Evolutionary conservation across 2,329 filamentous ascomycete species (phyloP).

Genomic region (Ophiostoma fasciatum): DNA sequence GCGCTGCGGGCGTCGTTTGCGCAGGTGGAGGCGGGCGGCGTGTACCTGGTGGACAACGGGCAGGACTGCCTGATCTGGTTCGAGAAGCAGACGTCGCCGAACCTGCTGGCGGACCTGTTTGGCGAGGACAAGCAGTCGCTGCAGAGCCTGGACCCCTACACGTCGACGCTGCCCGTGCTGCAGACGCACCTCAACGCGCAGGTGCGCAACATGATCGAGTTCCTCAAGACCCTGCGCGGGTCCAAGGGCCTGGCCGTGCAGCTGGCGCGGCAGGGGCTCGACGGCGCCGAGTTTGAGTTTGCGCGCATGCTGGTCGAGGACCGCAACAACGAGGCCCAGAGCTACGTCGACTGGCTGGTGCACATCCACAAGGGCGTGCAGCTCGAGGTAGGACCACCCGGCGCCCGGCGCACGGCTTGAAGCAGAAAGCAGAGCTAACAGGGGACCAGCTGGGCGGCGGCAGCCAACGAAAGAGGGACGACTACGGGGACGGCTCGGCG

Average conservation of each 20-base stretch:
- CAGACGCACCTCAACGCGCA: constrained; percentile 91
- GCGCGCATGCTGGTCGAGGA: constrained; percentile 84
- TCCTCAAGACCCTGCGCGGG: constrained; percentile 63
- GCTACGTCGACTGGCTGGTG: constrained; percentile 97
- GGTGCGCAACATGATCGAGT: constrained; percentile 84
- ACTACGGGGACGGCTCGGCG: constrained; percentile 31
- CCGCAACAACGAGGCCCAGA: constrained; percentile 92
- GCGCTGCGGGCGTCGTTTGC: constrained; percentile 71
- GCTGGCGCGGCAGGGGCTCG: constrained; percentile 78
- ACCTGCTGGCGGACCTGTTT: constrained; percentile 80
- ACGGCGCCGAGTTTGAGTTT: constrained; percentile 95
- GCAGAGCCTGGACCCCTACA: constrained; percentile 67
- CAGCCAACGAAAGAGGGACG: constrained; percentile 58
- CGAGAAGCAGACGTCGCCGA: constrained; percentile 81
- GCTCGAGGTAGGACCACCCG: too few species aligned
- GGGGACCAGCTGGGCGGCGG: too few species aligned
- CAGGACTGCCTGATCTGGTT: constrained; percentile 87
- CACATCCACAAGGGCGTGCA: constrained; percentile 89
- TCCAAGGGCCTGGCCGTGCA: constrained; percentile 83
- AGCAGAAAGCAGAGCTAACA: too few species aligned
- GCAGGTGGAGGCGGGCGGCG: constrained; percentile 80
- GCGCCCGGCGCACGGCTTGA: too few species aligned
- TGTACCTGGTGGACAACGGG: constrained; percentile 89
- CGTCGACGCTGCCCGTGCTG: constrained; percentile 64
- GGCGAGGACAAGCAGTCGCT: constrained; percentile 59